Evolutionary conservation across 2,329 filamentous ascomycete species (phyloP).

Genomic region (Lecanicillium sp.): DNA sequence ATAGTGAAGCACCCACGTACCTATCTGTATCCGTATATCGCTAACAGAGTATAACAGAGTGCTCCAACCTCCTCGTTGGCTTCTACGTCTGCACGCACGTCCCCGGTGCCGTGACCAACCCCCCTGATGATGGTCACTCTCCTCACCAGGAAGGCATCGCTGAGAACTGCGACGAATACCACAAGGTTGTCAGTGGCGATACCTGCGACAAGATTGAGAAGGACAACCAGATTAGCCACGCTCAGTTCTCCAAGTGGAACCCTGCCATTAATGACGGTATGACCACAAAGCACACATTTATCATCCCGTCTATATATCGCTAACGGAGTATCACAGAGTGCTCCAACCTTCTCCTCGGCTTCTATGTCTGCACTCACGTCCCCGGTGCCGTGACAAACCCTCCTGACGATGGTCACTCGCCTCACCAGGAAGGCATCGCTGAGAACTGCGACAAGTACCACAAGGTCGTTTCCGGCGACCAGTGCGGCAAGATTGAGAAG

Average conservation of each 20-base stretch:
- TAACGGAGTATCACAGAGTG: constrained; percentile 1
- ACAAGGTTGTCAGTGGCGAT: constrained; percentile 2
- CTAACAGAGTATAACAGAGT: not conserved
- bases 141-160: constrained; percentile 7
- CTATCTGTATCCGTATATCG: not conserved
- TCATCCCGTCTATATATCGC: not conserved
- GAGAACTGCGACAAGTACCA: constrained; percentile 4
- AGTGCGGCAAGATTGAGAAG: constrained; percentile 2
- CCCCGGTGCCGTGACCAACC: not conserved
- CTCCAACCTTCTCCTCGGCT: constrained; percentile 1
- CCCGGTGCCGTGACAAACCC: not conserved
- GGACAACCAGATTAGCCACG: constrained; percentile 1
- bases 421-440: not conserved
- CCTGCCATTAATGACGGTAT: constrained; percentile 1
- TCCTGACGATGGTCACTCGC: not conserved
- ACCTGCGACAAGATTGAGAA: constrained; percentile 3
- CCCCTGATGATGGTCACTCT: not conserved
- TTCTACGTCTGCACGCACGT: constrained; percentile 3
- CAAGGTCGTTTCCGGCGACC: constrained; percentile 2
- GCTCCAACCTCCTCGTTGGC: constrained; percentile 1
- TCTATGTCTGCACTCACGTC: constrained; percentile 3
- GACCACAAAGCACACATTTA: not conserved
- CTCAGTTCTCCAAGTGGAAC: constrained; percentile 7
- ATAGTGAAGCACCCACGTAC: not conserved
- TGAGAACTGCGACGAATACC: constrained; percentile 4